Evolutionary conservation across 176 grass and related monocot species (phyloP), one percentile per base, ranked within the genome.

Genomic region (Musa acuminata): DNA sequence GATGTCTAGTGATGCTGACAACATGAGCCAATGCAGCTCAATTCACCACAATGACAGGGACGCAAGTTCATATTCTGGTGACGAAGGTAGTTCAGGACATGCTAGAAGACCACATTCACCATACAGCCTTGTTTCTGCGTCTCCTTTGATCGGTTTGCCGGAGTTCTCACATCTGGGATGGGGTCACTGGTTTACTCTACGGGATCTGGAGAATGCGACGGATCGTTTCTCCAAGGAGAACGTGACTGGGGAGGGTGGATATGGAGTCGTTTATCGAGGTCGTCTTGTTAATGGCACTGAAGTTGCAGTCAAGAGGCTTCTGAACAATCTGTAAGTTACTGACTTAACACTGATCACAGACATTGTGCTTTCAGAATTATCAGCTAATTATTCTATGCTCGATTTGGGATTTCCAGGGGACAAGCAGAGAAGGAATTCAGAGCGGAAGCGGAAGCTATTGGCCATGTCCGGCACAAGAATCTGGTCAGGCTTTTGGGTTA

Each of bases 351-450:
- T 9, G 8, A 14, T 50, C 67, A 19, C 13, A 70, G 19, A 51
- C 13, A 69, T 21, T 49, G 16, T 74, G 2, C 10, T 14, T 52
- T 51, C 27, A 62, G 0, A 64, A 74, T 55, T 1, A n/a, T 65
- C 1, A 43, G 69, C 25, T 76, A 81, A 73, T n/a, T n/a, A n/a
- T 81, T 16, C 22, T 1, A 20, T 62, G 53, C 35, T 43, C 25
- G 62, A 62, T 51, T 49, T 79, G 58, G 53, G 65, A 58, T 20
- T 67, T 71, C 58, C 81, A 99, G 96, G 72, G 96, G 96, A 3
- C 96, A 99, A 74, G 91, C 96, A 66, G 96, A 99, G 79, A 95
- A 91, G 72, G 96, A 99, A 80, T 99, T 99, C 68, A 87, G 81
- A 78, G 91, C 91, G 22, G 96, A 99, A 91, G 96, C 91, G 62